Percentiles rank a stretch among this genome's conserved stretches.
Conservation (phyloP, 495 filamentous ascomycete species). For the Annulohypoxylon bovei region DNA sequence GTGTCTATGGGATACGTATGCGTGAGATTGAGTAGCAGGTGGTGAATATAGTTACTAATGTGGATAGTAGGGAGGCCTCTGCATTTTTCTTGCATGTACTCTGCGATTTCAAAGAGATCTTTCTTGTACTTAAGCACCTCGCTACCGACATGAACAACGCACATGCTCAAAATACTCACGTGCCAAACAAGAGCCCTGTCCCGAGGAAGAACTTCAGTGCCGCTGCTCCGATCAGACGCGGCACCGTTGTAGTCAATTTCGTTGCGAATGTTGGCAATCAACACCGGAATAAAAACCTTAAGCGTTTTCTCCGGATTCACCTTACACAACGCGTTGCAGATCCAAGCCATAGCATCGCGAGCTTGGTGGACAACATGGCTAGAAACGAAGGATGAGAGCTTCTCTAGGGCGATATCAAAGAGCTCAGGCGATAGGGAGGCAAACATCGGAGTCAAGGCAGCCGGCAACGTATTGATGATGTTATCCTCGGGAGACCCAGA, state of each 20-base stretch:
- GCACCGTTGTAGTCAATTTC: constrained; percentile 99
- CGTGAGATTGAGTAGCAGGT: constrained; percentile 96
- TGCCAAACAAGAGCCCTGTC: constrained; percentile 96
- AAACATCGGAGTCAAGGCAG: constrained; percentile 89
- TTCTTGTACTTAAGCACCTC: constrained; percentile 87
- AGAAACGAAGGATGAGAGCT: constrained; percentile 91
- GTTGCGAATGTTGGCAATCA: constrained; percentile 89
- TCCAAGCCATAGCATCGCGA: constrained; percentile 98
- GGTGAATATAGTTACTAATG: constrained; percentile 96
- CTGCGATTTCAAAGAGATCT: constrained; percentile 88
- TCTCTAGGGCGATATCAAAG: constrained; percentile 89
- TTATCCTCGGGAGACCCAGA: constrained; percentile 96
- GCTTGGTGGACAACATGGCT: constrained; percentile 98
- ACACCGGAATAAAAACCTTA: constrained; percentile 86
- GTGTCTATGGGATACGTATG: constrained; percentile 92
- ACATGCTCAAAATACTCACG: constrained; percentile 98
- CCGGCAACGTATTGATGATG: constrained; percentile 94
- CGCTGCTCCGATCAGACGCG: constrained; percentile 91
- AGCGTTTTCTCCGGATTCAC: constrained; percentile 91
- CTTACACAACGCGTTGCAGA: constrained; percentile 95
- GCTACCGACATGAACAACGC: constrained; percentile 92
- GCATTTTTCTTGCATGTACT: constrained; percentile 96
- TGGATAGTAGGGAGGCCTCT: constrained; percentile 93
- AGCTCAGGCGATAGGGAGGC: constrained; percentile 91
- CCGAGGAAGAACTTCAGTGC: constrained; percentile 89